Conservation (phyloP, 2,329 filamentous ascomycete species). For the Harringtonia lauricola region DNA sequence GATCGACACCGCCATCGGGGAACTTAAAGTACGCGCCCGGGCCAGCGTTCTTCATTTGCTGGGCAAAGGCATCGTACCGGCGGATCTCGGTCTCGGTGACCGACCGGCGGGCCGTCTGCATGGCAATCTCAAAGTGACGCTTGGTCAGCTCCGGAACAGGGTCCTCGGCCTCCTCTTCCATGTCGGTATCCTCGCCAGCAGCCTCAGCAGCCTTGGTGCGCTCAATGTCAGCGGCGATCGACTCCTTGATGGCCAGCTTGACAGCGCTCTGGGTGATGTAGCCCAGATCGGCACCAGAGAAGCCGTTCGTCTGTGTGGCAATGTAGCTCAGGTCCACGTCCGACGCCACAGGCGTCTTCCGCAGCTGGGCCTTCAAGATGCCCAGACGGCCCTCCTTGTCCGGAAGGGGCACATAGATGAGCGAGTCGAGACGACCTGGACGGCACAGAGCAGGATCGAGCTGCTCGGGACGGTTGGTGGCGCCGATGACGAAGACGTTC, state of each 20-base stretch:
- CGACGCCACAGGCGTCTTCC: slow-evolving; percentile 85
- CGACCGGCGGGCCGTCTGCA: slow-evolving; percentile 86
- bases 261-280: slow-evolving; percentile 98
- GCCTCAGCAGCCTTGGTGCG: slow-evolving; percentile 82
- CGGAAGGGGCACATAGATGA: slow-evolving; percentile 95
- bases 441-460: slow-evolving; percentile 96
- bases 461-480: slow-evolving; percentile 97
- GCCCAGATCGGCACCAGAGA: slow-evolving; percentile 98
- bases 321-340: slow-evolving; percentile 90
- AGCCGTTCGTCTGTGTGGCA: slow-evolving; percentile 93
- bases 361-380: slow-evolving; percentile 91
- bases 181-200: slow-evolving; percentile 66
- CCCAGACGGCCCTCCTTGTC: slow-evolving; percentile 81
- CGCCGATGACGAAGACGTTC: slow-evolving; percentile 99
- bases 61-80: slow-evolving; percentile 94
- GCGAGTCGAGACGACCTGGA: slow-evolving; percentile 94
- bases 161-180: slow-evolving; percentile 80
- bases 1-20: slow-evolving; percentile 59
- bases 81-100: slow-evolving; percentile 96
- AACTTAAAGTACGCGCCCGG: slow-evolving; percentile 98
- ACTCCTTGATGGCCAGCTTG: slow-evolving; percentile 98
- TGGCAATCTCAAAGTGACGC: slow-evolving; percentile 97
- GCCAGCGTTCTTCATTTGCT: slow-evolving; percentile 97
- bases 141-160: slow-evolving; percentile 93
- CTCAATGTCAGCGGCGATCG: slow-evolving; percentile 81